Evolutionary conservation across 306 rosid species (phyloP), one percentile per base, ranked within the genome.

Genomic region (Psophocarpus tetragonolobus): DNA sequence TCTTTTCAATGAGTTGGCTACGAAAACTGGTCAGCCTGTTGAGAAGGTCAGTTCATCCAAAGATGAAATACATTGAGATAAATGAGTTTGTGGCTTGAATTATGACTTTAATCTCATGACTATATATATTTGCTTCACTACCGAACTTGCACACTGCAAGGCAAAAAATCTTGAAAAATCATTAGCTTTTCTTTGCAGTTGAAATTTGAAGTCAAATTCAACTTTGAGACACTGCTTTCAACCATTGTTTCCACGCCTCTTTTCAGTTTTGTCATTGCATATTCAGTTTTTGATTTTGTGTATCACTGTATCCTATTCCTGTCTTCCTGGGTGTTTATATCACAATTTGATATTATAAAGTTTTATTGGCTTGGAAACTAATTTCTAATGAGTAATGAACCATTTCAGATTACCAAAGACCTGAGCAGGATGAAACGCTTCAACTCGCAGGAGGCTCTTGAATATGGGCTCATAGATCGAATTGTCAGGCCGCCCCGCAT

Each of bases 381-480:
- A 78, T 44, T 2, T 82, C 70, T 57, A 57, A 76, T 72, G 64
- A n/a, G n/a, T n/a, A n/a, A n/a, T n/a, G n/a, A n/a, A n/a, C n/a
- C 82, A 20, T 78, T 86, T 80, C 91, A 91, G 97, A 89, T 92
- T 66, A 51, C 70, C 81, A 62, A 83, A 78, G 98, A 95, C 87
- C 80, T 91, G 62, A 73, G 93, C 60, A 76, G 90, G 81, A 74
- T 85, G 88, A 92, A 89, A 86, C 92, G 88, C 7, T 92, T 92
- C 56, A 81, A 71, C 80, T 83, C 99, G 39, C 89, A 86, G 77
- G 91, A 88, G 81, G 97, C 99, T 83, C 85, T 92, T 36, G 99
- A 95, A n/a, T 95, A 95, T 58, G 99, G 99, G 56, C 87, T 95
- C 68, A 84, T 95, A 36, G 99, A 95, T 85, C 92, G 90, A 11